Percentiles rank a stretch among this genome's conserved stretches.
These are phyloP conservation scores for Nyctanthes arbortristis DNA, from an alignment of 257 asterid genomes.

Conservation along the genomic window DNA sequence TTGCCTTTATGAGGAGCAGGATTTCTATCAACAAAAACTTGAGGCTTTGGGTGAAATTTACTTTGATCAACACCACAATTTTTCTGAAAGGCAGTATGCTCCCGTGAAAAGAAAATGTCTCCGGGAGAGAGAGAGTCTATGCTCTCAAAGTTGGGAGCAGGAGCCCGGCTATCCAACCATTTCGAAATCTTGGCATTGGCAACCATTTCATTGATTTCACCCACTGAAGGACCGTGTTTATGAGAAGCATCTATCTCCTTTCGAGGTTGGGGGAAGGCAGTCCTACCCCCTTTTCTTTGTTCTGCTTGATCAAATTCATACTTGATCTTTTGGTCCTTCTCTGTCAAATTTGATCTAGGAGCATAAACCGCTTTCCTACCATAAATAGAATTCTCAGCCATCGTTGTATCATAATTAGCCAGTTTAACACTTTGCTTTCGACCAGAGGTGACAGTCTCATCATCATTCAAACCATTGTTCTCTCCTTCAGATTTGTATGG, in stretches of 20 bases:
- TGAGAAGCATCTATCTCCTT: conserved; percentile 32
- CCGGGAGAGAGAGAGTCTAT: conserved; percentile 70
- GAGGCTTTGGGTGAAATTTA: conserved; percentile 37
- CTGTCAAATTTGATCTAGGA: conserved; percentile 47
- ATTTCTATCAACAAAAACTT: conserved; percentile 27
- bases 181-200: conserved; percentile 52
- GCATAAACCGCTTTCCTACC: conserved; percentile 50
- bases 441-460: conserved; percentile 4
- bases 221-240: conserved; percentile 45
- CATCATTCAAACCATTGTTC: conserved; percentile 1
- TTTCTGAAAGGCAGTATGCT: conserved; percentile 25
- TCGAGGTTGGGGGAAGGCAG: conserved; percentile 25
- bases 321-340: conserved; percentile 22
- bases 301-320: conserved; percentile 21
- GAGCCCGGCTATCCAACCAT: conserved; percentile 21
- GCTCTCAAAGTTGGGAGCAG: conserved; percentile 39
- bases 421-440: conserved; percentile 15
- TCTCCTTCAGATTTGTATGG: conserved; percentile 35
- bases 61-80: conserved; percentile 25
- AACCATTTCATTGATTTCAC: conserved; percentile 70
- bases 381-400: conserved; percentile 28
- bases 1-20: conserved; percentile 22
- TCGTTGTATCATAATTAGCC: conserved; percentile 26
- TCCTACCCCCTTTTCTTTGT: conserved; percentile 30
- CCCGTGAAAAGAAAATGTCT: conserved; percentile 57